Conservation (phyloP, 352 stramenopile species). For the Phytophthora parvispora region DNA sequence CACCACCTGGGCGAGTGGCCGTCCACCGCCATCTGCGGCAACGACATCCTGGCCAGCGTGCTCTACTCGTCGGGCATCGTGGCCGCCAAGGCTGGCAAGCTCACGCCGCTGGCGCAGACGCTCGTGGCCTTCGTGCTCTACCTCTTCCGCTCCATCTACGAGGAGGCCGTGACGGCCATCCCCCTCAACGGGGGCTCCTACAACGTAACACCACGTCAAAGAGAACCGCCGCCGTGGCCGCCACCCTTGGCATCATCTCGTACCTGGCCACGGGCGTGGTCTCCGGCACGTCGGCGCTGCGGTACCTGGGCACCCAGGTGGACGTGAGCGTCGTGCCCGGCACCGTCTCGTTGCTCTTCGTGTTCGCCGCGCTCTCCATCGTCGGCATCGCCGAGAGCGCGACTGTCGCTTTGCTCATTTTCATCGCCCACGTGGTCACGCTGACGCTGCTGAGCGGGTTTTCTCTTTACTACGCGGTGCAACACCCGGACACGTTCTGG, state of each 20-base stretch:
- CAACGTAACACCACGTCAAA: constrained; percentile 96
- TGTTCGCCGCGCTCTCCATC: constrained; percentile 86
- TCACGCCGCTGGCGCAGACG: constrained; percentile 87
- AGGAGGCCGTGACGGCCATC: constrained; percentile 92
- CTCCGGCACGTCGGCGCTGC: constrained; percentile 65
- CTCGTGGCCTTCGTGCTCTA: constrained; percentile 82
- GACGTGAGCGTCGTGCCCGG: constrained; percentile 49
- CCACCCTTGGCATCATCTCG: constrained; percentile 91
- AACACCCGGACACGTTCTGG: constrained; percentile 63
- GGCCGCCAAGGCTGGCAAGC: constrained; percentile 78
- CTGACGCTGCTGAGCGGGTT: constrained; percentile 78
- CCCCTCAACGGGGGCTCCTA: constrained; percentile 94
- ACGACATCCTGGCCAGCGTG: constrained; percentile 93
- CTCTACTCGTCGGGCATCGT: constrained; percentile 86
- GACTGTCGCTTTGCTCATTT: constrained; percentile 87
- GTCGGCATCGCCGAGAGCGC: constrained; percentile 91
- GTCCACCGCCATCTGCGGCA: constrained; percentile 93
- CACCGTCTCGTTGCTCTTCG: constrained; percentile 75
- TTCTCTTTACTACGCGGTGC: constrained; percentile 69
- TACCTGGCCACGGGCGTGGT: constrained; percentile 92
- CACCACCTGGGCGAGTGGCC: constrained; percentile 83
- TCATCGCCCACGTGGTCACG: constrained; percentile 84
- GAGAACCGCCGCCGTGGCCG: constrained; percentile 87
- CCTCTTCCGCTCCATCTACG: constrained; percentile 90
- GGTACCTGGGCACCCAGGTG: constrained; percentile 72